Conservation (phyloP, 2,329 filamentous ascomycete species). For the Coniochaeta ligniaria region DNA sequence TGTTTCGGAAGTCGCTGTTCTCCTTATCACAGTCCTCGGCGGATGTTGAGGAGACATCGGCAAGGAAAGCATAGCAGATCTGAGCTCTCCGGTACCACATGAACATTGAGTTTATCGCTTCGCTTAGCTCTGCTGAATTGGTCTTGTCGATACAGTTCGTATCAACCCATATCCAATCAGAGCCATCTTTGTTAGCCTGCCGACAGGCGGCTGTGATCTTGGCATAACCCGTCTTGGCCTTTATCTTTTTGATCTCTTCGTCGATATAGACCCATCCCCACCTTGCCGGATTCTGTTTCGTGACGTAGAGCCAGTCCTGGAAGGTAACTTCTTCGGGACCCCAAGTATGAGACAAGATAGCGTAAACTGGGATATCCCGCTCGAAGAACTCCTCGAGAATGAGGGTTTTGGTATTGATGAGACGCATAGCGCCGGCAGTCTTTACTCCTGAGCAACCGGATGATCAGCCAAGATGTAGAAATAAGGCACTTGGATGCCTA, state of each 20-base stretch:
- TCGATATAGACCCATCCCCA: background rate
- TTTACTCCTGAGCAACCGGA: background rate
- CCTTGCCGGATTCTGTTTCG: background rate
- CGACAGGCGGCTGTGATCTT: background rate
- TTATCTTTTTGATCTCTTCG: background rate
- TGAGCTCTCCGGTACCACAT: constrained; percentile 5
- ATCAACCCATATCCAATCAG: constrained; percentile 5
- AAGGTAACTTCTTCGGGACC: constrained; percentile 2
- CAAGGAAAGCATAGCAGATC: constrained; percentile 7
- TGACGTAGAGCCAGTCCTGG: constrained; percentile 2
- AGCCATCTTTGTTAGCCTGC: background rate
- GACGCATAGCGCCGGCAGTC: constrained; percentile 5
- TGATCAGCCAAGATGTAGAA: background rate
- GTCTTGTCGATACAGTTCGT: constrained; percentile 8
- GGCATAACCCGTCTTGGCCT: background rate
- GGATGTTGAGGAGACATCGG: constrained; percentile 2
- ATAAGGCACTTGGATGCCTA: background rate
- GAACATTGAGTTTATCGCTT: constrained; percentile 5
- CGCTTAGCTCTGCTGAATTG: constrained; percentile 6
- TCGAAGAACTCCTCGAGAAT: constrained; percentile 8
- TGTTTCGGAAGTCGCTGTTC: background rate
- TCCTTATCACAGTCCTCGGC: background rate
- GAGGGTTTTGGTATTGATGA: constrained; percentile 9
- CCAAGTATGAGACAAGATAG: constrained; percentile 11
- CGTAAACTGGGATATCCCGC: constrained; percentile 6